A percentile compares a stretch with the other conserved stretches of the same genome.
Conservation (phyloP, 2,329 filamentous ascomycete species). For the Colletotrichum coccodes region DNA sequence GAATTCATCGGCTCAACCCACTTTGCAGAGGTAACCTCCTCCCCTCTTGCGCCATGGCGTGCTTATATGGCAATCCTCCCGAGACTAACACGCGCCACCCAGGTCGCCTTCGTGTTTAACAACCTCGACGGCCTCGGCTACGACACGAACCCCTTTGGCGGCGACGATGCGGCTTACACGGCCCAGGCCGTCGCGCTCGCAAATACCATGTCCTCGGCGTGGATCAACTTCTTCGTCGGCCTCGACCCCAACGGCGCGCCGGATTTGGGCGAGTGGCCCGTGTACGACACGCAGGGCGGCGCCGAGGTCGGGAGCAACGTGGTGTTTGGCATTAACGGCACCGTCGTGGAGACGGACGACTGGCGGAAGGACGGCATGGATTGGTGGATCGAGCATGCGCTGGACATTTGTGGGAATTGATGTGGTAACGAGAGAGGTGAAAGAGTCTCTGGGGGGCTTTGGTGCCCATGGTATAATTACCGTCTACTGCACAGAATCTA, state of each 20-base stretch:
- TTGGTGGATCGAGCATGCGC: conserved; percentile 41
- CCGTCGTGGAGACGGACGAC: conserved; percentile 40
- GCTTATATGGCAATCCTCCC: not conserved
- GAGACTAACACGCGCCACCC: not conserved
- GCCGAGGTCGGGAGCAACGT: conserved; percentile 38
- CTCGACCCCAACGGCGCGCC: conserved; percentile 40
- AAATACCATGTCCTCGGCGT: conserved; percentile 41
- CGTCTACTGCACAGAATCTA: no score
- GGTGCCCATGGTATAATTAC: not conserved
- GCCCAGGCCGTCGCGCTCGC: conserved; percentile 39
- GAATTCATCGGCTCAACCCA: conserved; percentile 42
- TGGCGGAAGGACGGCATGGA: conserved; percentile 42
- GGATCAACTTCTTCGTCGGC: conserved; percentile 42
- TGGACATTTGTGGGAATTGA: conserved; percentile 40
- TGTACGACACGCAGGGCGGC: conserved; percentile 32
- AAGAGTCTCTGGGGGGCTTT: not conserved
- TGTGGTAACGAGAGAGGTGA: not conserved
- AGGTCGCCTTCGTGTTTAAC: conserved; percentile 54
- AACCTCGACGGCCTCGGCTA: conserved; percentile 46
- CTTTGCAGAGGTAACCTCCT: conserved; percentile 46
- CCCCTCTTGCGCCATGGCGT: not conserved
- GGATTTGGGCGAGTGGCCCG: conserved; percentile 38
- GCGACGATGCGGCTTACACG: conserved; percentile 38
- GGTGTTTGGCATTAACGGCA: conserved; percentile 40
- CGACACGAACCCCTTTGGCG: conserved; percentile 42